Percentiles rank a stretch among this genome's conserved stretches.
Conservation (phyloP, 2,329 filamentous ascomycete species). For the Xylariaceae sp. region DNA sequence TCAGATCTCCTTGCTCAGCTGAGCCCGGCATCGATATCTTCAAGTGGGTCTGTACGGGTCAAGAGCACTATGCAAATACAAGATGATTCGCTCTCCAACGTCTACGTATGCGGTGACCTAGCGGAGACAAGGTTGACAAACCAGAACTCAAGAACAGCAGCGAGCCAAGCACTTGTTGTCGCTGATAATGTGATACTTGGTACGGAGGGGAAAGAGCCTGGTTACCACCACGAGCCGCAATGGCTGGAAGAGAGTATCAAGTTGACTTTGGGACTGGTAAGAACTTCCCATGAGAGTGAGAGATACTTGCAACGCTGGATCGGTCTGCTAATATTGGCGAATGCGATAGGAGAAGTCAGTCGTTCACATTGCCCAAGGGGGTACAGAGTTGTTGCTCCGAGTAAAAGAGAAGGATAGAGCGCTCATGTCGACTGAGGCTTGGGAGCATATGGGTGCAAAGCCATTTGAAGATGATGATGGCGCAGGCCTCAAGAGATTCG, state of each 20-base stretch:
- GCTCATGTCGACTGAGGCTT: slow-evolving; percentile 42
- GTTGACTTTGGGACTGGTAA: slow-evolving; percentile 52
- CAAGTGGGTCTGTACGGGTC: slow-evolving; percentile 51
- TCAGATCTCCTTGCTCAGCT: slow-evolving; percentile 46
- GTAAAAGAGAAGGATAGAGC: slow-evolving; percentile 42
- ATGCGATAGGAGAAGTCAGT: slow-evolving; percentile 44
- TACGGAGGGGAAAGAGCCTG: slow-evolving; percentile 40
- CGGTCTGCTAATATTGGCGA: too few relatives aligned
- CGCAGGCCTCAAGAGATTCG: slow-evolving; percentile 10
- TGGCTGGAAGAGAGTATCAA: slow-evolving; percentile 53
- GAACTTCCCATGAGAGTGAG: slow-evolving; percentile 13
- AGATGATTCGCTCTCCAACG: slow-evolving; percentile 45
- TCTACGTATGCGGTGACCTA: slow-evolving; percentile 66
- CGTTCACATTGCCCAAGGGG: slow-evolving; percentile 40
- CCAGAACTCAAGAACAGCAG: slow-evolving; percentile 55
- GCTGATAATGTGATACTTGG: slow-evolving; percentile 53
- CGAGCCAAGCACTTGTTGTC: slow-evolving; percentile 51
- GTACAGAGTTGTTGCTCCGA: slow-evolving; percentile 41
- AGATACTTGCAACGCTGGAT: too few relatives aligned
- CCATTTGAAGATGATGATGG: slow-evolving; percentile 41
- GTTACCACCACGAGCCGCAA: slow-evolving; percentile 38
- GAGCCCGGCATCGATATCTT: slow-evolving; percentile 43
- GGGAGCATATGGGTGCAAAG: slow-evolving; percentile 43
- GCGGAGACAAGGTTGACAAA: slow-evolving; percentile 49
- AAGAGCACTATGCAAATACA: slow-evolving; percentile 56